Evolutionary conservation across 352 stramenopile species (phyloP), one percentile per base, ranked within the genome.

Genomic region (Globisporangium parvum): DNA sequence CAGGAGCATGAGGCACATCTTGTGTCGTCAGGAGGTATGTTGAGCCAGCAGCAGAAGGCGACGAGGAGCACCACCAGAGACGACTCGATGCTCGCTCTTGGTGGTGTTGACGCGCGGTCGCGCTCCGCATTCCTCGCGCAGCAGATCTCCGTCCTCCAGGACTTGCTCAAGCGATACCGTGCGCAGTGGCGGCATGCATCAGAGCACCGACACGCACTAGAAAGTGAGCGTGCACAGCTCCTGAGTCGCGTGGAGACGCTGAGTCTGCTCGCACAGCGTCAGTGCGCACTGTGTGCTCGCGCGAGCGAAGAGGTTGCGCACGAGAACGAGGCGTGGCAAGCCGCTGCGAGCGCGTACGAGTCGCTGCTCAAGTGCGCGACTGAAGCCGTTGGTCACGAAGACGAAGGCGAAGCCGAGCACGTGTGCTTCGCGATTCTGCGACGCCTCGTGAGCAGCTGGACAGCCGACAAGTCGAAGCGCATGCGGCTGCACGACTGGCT

Each of bases 401-500:
- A 78, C 18, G 62, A 80, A 21, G 54, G 53, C 31, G 75, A 85
- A 44, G 63, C 67, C 8, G 78, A 88, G 37, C 60, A 74, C 21
- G 59, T 81, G 11, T 88, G 74, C 60, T 88, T 87, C 46, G 76
- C 71, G 28, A 70, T 85, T 59, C 60, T 88, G 39, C 71, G 69
- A 3, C 70, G 70, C 0, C 60, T 90, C 33, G 65, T 87, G 40
- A 75, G 84, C 54, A 85, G 57, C 59, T 88, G 79, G 77, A 87
- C 79, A 17, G 74, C 69, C 18, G 79, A 89, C 63, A 85, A 82
- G 28, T 65, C 77, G n/a, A 87, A 89, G 61, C 61, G 75, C 21
- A 89, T 89, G 79, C 53, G 67, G 28, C 60, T 89, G 17, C 71
- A 86, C 44, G 79, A 89, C 66, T 89, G 79, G 77, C 67, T 89